Evolutionary conservation across 441 rosid species (phyloP), one percentile per base, ranked within the genome.

Genomic region (Arabidopsis lyrata): DNA sequence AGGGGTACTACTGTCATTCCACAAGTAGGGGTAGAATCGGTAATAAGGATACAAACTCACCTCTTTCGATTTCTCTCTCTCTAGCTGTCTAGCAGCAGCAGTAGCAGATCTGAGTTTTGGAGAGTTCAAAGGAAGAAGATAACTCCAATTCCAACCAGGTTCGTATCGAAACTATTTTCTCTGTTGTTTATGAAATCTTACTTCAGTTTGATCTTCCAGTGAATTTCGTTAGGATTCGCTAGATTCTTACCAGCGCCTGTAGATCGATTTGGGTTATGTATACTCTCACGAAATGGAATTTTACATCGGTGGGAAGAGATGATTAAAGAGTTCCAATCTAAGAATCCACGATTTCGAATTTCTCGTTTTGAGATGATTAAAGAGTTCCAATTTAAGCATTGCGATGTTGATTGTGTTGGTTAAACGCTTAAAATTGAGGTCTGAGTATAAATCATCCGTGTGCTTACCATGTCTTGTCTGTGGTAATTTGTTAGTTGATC

Each of bases 101-200:
- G 65, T 42, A 31, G 55, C 70, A 73, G 77, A 73, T 73, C 77
- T 73, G 71, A 45, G 41, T 22, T 8, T 63, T 15, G 35, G 14
- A 38, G 60, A 45, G 20, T 49, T 65, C 24, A 50, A 34, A 66
- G 59, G 70, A 52, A 73, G 70, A 55, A 73, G 70, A 55, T 22
- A 11, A 35, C 50, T 63, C 50, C 41, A 1, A 41, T 15, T 22
- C 11, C 41, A 73, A 35, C 11, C 41, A 73, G 71, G 77, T 73
- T 45, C 31, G 22, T 15, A 6, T 32, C 6, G 27, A 24, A 24
- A 29, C 31, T 4, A 29, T 29, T 29, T 27, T 55, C 50, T 56
- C 38, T 5, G 5, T 18, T 47, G 0, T 36, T 24, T 20, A 18
- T 31, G 50, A 13, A 36, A 9, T n/a, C 10, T 18, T 18, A 8